Evolutionary conservation across 768 basidiomycete genomes (phyloP), one percentile per base, ranked within the genome.

Genomic region (Collybia sp.): DNA sequence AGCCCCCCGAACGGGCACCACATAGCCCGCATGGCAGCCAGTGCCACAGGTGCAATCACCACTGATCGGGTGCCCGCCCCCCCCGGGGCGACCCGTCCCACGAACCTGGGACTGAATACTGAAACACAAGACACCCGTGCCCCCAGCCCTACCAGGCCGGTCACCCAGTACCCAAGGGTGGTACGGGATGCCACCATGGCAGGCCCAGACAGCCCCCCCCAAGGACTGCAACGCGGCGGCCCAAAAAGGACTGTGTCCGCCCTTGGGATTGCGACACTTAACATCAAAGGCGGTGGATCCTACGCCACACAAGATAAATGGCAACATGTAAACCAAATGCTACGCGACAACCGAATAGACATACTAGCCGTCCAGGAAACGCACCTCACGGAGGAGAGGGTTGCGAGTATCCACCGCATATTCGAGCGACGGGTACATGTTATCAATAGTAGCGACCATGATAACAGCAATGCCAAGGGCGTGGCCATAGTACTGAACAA

Each of bases 401-500:
- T 11, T 11, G n/a, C 40, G 2, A 12, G 47, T 18, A 38, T 62
- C 0, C 12, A 50, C 12, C 34, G 30, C 0, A 18, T 49, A 1
- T 52, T 51, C 5, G 43, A 46, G 0, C 43, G 47, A 16, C n/a
- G 49, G 10, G 38, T 67, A 0, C 36, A 55, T 6, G 53, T 67
- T 6, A n/a, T 58, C 0, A 48, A 44, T 32, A 58, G 56, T 0
- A 30, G 16, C 4, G 48, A 61, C 40, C 38, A 45, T n/a, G 17
- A 45, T 3, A 31, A 42, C 1, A 43, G 58, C 10, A 62, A 54
- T 25, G 45, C 56, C 2, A 52, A 44, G 46, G 68, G 68, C 31
- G 58, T 70, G 4, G 69, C 67, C 1, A 47, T 70, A 1, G 52
- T 67, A 0, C 37, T 70, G 10, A 69, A 71, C 43, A 69, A 61